Percentiles rank a stretch among this genome's conserved stretches.
phyloP scores from a whole-genome alignment of 257 asterid genomes.

The Dorcoceras hygrometricum region DNA sequence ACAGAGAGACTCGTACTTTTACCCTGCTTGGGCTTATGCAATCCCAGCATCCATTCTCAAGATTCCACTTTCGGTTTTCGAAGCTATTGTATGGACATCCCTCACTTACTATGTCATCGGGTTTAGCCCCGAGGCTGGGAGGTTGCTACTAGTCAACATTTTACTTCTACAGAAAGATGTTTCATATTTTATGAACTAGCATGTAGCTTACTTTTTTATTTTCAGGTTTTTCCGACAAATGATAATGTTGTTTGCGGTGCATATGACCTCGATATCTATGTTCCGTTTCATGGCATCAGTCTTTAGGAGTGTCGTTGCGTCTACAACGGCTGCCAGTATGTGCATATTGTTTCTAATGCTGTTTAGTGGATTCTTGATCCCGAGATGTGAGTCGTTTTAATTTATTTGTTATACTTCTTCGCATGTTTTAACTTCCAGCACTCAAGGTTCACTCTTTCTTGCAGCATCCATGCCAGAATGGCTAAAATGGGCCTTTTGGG shows the following conservation, averaged over 20 bases:
- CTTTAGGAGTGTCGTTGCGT: conserved; percentile 12
- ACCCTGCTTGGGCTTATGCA: conserved; percentile 39
- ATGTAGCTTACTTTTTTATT: not conserved
- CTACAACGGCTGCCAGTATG: conserved; percentile 25
- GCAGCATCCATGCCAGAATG: conserved; percentile 34
- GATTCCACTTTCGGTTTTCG: conserved; percentile 31
- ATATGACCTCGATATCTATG: conserved; percentile 29
- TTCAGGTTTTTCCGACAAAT: conserved; percentile 28
- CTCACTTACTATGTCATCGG: conserved; percentile 40
- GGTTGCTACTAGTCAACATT: conserved; percentile 18
- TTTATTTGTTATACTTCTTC: not conserved
- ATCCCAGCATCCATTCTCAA: conserved; percentile 32
- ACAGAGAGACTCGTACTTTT: conserved; percentile 30
- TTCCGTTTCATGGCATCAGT: conserved; percentile 32
- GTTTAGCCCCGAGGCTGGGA: conserved; percentile 31
- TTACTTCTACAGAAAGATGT: not conserved
- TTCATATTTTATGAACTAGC: not conserved
- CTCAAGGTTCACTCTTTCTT: not conserved
- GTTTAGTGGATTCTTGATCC: conserved; percentile 28
- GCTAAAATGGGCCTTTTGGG: conserved; percentile 32
- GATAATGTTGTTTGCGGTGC: conserved; percentile 24
- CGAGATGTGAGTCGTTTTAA: conserved; percentile 21
- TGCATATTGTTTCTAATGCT: conserved; percentile 14
- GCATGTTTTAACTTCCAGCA: not conserved
- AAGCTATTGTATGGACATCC: conserved; percentile 30